Evolutionary conservation across 2,329 filamentous ascomycete species (phyloP).

Genomic region (Ophiostoma sp.): DNA sequence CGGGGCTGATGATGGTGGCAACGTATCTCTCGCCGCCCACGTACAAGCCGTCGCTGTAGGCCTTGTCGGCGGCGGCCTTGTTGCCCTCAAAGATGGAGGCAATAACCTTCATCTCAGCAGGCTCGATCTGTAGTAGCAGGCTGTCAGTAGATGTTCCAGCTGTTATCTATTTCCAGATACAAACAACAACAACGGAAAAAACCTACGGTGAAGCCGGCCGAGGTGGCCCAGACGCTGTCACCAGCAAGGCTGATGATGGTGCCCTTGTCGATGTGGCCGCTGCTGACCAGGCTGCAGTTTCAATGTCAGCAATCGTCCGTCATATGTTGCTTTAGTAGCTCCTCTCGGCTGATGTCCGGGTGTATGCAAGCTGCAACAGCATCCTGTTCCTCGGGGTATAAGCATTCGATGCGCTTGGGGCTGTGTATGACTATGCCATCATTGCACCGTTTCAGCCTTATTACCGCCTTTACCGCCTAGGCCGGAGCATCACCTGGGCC

Average conservation of each 20-base stretch:
- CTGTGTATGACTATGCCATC: neutral
- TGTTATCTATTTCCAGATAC: neutral
- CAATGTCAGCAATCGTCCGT: neutral
- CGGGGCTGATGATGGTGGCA: constrained; percentile 57
- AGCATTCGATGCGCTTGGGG: neutral
- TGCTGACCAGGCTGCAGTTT: constrained; percentile 65
- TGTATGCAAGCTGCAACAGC: neutral
- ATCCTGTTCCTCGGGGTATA: neutral
- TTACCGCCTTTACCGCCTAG: neutral
- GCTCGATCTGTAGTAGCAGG: constrained; percentile 43
- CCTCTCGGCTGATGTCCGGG: neutral
- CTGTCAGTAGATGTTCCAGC: neutral
- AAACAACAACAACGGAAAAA: neutral
- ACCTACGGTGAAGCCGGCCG: constrained; percentile 65
- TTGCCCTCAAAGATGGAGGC: constrained; percentile 47
- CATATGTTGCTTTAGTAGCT: neutral
- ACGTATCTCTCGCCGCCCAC: constrained; percentile 74
- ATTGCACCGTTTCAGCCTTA: neutral
- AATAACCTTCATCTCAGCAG: constrained; percentile 56
- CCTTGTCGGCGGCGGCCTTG: constrained; percentile 53
- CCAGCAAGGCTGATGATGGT: constrained; percentile 78
- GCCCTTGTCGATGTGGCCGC: constrained; percentile 73
- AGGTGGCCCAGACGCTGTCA: constrained; percentile 72
- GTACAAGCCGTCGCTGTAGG: constrained; percentile 68
- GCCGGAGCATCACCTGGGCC: neutral